Evolutionary conservation across 495 filamentous ascomycete genomes (phyloP), one percentile per base, ranked within the genome.

Genomic region (Echria macrotheca): DNA sequence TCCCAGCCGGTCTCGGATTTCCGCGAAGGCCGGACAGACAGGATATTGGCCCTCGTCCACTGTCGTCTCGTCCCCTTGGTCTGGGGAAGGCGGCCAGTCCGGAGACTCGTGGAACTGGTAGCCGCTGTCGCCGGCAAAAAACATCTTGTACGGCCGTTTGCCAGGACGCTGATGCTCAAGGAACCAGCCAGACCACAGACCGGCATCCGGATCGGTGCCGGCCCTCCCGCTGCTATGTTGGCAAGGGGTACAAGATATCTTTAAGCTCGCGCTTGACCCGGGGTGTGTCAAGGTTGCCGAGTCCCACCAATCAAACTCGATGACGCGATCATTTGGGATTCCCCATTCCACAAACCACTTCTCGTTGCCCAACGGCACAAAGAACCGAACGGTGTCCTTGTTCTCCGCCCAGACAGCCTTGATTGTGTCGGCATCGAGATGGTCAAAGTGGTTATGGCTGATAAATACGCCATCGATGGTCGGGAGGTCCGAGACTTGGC

Each of bases 121-220:
- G 5, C 63, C 63, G 0, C 58, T 60, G 49, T 66, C 63, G 2
- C 63, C 63, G 2, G 60, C 63, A 15, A 62, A 64, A 47, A 58
- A 66, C 9, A 62, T 41, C 17, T 53, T 47, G 25, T 47, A 57
- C 6, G 52, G 47, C 19, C 38, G 7, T 2, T 23, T 8, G 12
- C 3, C 1, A 2, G 42, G 11, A 0, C 4, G 1, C 12, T 26
- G 53, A 24, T 59, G 45, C 21, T 69, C 59, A 5, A 81, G 44
- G n/a, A 68, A 61, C 77, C 77, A 81, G 35, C 74, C 73, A 17
- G 70, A 71, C 78, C 78, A 81, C 6, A 81, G 66, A 1, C 72
- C 68, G 4, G 50, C 45, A 33, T 55, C 53, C 4, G 62, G 53
- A 15, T 69, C 65, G 38, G 36, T 52, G 0, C 58, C 51, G 1